These are phyloP conservation scores for Nigrograna mackinnonii DNA, from an alignment of 2,329 filamentous ascomycete genomes.

Conservation along the genomic window DNA sequence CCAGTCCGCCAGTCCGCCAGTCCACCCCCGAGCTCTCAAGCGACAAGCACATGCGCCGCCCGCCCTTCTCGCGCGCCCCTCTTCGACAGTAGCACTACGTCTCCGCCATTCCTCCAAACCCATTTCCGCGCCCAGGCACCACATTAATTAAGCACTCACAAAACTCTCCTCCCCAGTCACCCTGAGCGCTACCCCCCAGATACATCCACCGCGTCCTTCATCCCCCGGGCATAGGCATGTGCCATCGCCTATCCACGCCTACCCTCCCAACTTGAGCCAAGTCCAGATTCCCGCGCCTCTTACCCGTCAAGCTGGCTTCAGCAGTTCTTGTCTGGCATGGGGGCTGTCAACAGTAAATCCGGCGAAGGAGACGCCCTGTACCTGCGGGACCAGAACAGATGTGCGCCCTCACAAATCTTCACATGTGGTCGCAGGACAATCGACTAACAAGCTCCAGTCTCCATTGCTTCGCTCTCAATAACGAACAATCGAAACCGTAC, in stretches of 20 bases:
- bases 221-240: conserved; percentile 29
- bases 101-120: conserved; percentile 20
- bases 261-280: conserved; percentile 25
- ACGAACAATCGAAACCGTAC: conserved; percentile 78
- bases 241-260: conserved; percentile 23
- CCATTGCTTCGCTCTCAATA: conserved; percentile 80
- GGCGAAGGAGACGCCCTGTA: conserved; percentile 78
- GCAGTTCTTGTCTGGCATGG: conserved; percentile 63
- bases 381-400: conserved; percentile 87
- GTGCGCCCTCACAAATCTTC: conserved; percentile 60
- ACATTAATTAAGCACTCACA: conserved; percentile 30
- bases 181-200: conserved; percentile 12
- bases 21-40: too few relatives aligned
- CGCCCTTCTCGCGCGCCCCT: background rate
- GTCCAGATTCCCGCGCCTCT: conserved; percentile 8
- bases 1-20: conserved; percentile 21
- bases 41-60: conserved; percentile 5
- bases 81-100: conserved; percentile 15
- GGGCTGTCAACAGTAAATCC: conserved; percentile 84
- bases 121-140: conserved; percentile 26
- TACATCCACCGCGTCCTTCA: conserved; percentile 15
- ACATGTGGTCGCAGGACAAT: conserved; percentile 1
- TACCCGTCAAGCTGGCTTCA: conserved; percentile 19
- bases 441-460: conserved; percentile 62
- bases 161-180: conserved; percentile 12